phyloP scores from a whole-genome alignment of 1,139 yeast species.

The Diutina catenulata region DNA sequence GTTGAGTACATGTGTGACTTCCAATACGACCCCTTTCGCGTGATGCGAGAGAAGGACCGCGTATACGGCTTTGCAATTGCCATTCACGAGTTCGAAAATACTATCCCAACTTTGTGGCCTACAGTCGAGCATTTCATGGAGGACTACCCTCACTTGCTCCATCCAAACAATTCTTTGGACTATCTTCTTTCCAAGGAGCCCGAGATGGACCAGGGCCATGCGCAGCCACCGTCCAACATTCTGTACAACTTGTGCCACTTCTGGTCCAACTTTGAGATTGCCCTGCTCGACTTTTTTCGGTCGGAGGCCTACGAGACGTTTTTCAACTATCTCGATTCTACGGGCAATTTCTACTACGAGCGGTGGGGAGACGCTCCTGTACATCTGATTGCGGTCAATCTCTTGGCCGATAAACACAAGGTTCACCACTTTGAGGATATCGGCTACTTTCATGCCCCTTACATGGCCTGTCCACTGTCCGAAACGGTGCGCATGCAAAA shows the following conservation, averaged over 20 bases:
- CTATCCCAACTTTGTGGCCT: constrained; percentile 66
- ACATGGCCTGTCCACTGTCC: constrained; percentile 66
- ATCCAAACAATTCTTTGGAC: constrained; percentile 54
- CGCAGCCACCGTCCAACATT: constrained; percentile 14
- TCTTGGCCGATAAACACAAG: constrained; percentile 55
- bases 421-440: constrained; percentile 86
- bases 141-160: constrained; percentile 48
- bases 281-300: constrained; percentile 67
- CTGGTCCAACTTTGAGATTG: constrained; percentile 94
- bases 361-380: constrained; percentile 99
- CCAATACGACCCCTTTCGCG: constrained; percentile 33
- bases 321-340: constrained; percentile 54
- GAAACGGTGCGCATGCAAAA: constrained; percentile 36
- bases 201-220: constrained; percentile 12
- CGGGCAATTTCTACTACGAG: constrained; percentile 84
- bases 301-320: constrained; percentile 56
- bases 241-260: constrained; percentile 86
- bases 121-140: constrained; percentile 56
- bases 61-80: constrained; percentile 33
- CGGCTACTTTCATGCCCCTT: constrained; percentile 81
- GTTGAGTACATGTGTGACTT: constrained; percentile 38
- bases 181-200: constrained; percentile 24
- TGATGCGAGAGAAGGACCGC: constrained; percentile 23
- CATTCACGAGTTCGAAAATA: constrained; percentile 33
- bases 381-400: constrained; percentile 64